phyloP scores from a whole-genome alignment of 257 asterid genomes.

The Nicotiana tabacum region DNA sequence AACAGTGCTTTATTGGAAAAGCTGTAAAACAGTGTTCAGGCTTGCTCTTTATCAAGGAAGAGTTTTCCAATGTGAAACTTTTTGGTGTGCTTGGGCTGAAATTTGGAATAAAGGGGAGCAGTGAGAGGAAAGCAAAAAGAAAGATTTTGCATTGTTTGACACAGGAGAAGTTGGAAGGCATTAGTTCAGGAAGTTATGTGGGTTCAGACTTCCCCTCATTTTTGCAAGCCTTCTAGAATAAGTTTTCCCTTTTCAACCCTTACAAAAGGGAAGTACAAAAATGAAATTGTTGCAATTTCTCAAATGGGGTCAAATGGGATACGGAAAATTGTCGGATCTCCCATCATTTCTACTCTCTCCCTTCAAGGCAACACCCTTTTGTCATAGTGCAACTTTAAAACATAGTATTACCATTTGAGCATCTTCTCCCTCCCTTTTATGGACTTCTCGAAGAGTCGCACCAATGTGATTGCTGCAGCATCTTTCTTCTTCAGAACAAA shows the following conservation, averaged over 20 bases:
- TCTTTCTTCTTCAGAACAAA: slow-evolving; percentile 13
- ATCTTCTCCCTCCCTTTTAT: slow-evolving; percentile 38
- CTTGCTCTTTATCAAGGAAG: not conserved
- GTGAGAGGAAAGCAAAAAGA: not conserved
- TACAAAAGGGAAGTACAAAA: not conserved
- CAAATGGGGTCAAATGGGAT: not conserved
- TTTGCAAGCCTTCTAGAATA: not conserved
- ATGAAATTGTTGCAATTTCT: not conserved
- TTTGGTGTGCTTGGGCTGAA: not conserved
- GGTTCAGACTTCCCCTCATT: not conserved
- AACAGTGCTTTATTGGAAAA: not conserved
- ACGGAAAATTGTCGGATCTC: not conserved
- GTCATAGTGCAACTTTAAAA: not conserved
- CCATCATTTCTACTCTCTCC: not conserved
- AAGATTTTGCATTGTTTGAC: not conserved
- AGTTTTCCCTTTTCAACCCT: not conserved
- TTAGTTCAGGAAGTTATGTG: not conserved
- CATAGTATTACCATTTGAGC: slow-evolving; percentile 48
- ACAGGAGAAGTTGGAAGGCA: not conserved
- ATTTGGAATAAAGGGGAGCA: not conserved
- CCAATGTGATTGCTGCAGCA: slow-evolving; percentile 36
- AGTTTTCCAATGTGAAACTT: not conserved
- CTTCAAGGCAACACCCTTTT: not conserved
- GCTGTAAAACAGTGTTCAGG: not conserved
- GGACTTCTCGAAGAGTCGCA: slow-evolving; percentile 43